Base-by-base conservation (phyloP, 2,329 filamentous ascomycete species). In the Calonectria montana region DNA sequence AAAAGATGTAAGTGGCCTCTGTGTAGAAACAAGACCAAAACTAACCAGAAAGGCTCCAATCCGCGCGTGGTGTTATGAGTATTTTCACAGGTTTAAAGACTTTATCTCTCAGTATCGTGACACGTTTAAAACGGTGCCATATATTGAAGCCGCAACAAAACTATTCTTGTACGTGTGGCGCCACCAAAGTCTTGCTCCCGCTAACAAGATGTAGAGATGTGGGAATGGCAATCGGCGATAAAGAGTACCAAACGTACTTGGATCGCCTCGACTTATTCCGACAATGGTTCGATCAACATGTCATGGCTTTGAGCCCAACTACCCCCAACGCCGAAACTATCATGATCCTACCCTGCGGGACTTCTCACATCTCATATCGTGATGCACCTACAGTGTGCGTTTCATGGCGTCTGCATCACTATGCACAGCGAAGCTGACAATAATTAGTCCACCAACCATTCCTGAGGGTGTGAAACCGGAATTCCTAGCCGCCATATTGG, bases 51-150 rank as follows among this genome's bases (percentile, higher is more conserved):
- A 84, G 82, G 78, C 78, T 3, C 75, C 80, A 1, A 83, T 82
- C 35, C 68, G 71, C 2, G 77, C 77, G 1, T 81, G 81, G 64
- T 82, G 80, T 63, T 80, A 81, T 72, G 81, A 82, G 9, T 83
- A 82, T 64, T 82, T 80, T 63, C 75, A 81, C 47, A 65, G 75
- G 6, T 83, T 81, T 65, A 73, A 78, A 18, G 50, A 65, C 0
- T 84, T 84, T 31, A 75, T 78, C 25, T 29, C 70, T 1, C 70
- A 72, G 1, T 84, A 81, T 39, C 41, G 48, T 13, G 31, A 74
- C 31, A 76, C 74, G 23, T 80, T 80, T 39, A 70, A 75, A 5
- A 72, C 64, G 3, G 55, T 75, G 35, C 78, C 82, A 0, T 82
- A 79, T 39, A n/a, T 76, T 7, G 83, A 84, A 43, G 65, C 79